Conservation (phyloP, 2,329 filamentous ascomycete species). For the Davidsoniella eucalypti region DNA sequence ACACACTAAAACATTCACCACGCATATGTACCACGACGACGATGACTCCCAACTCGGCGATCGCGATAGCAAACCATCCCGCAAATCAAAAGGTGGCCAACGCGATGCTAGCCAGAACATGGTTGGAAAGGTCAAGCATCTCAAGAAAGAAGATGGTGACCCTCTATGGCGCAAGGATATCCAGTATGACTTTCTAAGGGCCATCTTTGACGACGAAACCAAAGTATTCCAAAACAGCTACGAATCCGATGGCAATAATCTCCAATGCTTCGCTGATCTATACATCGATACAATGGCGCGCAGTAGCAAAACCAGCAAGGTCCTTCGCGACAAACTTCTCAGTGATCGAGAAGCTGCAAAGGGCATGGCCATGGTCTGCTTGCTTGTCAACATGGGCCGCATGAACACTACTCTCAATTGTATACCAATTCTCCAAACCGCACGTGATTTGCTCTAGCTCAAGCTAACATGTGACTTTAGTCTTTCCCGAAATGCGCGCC, state of each 20-base stretch:
- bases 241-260: slow-evolving; percentile 41
- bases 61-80: slow-evolving; percentile 23
- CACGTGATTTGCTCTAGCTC: background rate
- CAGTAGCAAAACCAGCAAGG: slow-evolving; percentile 98
- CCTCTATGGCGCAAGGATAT: slow-evolving; percentile 79
- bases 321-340: slow-evolving; percentile 88
- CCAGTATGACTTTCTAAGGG: slow-evolving; percentile 69
- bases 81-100: slow-evolving; percentile 15
- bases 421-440: slow-evolving; percentile 27
- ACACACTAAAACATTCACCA: slow-evolving; percentile 28
- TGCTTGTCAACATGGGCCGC: slow-evolving; percentile 88
- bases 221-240: slow-evolving; percentile 84
- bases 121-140: slow-evolving; percentile 58
- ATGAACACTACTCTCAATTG: slow-evolving; percentile 99
- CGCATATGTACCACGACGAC: slow-evolving; percentile 29
- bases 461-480: slow-evolving; percentile 27
- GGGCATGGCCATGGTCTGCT: slow-evolving; percentile 98
- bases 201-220: slow-evolving; percentile 59
- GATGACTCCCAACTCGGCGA: slow-evolving; percentile 28
- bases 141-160: slow-evolving; percentile 81
- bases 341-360: slow-evolving; percentile 84
- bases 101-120: slow-evolving; percentile 23
- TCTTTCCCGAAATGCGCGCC: slow-evolving; percentile 98
- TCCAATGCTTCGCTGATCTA: slow-evolving; percentile 78
- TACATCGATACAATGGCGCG: slow-evolving; percentile 98